A percentile compares a stretch with the other conserved stretches of the same genome.
These are phyloP conservation scores for Metschnikowia hibisci DNA, from an alignment of 805 yeast genomes.

Conservation along the genomic window DNA sequence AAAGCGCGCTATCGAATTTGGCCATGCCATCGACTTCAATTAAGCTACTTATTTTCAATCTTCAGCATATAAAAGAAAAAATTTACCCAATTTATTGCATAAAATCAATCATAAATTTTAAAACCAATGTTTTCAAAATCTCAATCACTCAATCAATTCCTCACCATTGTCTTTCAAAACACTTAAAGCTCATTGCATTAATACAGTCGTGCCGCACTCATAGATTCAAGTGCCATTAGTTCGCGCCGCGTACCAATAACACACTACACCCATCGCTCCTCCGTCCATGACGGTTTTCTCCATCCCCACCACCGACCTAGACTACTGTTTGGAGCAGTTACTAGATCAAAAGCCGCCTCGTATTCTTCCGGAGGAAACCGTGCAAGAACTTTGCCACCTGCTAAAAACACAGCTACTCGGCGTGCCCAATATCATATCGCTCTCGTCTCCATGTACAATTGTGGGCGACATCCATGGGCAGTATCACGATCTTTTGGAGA, in stretches of 20 bases:
- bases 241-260: slow-evolving; percentile 4
- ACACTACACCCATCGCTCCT: neutral
- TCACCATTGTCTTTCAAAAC: neutral
- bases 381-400: slow-evolving; percentile 42
- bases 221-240: too few species aligned
- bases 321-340: slow-evolving; percentile 41
- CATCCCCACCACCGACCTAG: slow-evolving; percentile 36
- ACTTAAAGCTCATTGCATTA: too few species aligned
- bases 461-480: slow-evolving; percentile 99
- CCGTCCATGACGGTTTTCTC: slow-evolving; percentile 29
- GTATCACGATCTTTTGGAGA: slow-evolving; percentile 88
- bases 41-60: too few species aligned
- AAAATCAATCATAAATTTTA: too few species aligned
- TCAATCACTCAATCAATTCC: too few species aligned
- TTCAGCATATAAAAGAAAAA: too few species aligned
- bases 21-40: too few species aligned
- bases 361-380: slow-evolving; percentile 38
- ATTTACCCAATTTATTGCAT: too few species aligned
- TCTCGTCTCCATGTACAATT: slow-evolving; percentile 84
- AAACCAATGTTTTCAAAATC: too few species aligned
- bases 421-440: slow-evolving; percentile 84
- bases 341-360: slow-evolving; percentile 41
- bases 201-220: slow-evolving; percentile 2
- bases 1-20: too few species aligned
- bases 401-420: slow-evolving; percentile 74